Conservation (phyloP, 2,329 filamentous ascomycete genomes). For the Metarhizium robertsii region DNA sequence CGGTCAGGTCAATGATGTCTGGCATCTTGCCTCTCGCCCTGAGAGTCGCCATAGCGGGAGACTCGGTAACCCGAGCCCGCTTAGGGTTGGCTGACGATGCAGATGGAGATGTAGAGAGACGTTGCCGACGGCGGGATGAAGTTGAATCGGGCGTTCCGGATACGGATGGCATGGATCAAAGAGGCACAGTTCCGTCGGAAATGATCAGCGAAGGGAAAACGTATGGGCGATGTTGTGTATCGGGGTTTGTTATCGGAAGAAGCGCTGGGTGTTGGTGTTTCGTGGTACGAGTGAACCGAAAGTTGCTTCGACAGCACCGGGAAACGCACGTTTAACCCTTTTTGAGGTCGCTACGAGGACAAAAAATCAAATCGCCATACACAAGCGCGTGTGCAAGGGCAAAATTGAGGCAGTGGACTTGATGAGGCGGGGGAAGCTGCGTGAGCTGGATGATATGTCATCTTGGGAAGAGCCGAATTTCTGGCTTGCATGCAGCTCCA, state of each 20-base stretch:
- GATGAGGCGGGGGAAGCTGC: neutral
- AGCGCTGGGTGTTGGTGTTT: neutral
- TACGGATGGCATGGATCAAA: constrained; percentile 24
- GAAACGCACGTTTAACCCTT: neutral
- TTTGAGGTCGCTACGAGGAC: neutral
- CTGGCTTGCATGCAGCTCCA: neutral
- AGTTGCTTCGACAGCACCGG: neutral
- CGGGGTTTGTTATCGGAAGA: neutral
- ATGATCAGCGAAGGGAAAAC: neutral
- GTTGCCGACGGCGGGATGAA: constrained; percentile 28
- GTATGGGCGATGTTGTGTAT: neutral
- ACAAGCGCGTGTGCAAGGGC: neutral
- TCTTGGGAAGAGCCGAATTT: neutral
- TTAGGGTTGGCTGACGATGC: constrained; percentile 17
- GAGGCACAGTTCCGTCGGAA: neutral
- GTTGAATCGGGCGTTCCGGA: constrained; percentile 18
- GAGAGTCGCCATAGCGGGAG: constrained; percentile 22
- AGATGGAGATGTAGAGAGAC: constrained; percentile 24
- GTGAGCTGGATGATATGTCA: constrained; percentile 4
- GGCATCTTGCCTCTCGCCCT: constrained; percentile 31
- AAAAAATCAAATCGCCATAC: neutral
- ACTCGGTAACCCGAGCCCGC: constrained; percentile 20
- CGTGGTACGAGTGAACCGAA: neutral
- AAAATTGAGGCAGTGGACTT: neutral
- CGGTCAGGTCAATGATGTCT: constrained; percentile 26